Evolutionary conservation across 768 basidiomycete species (phyloP).

Genomic region (Hypholoma fasciculare): DNA sequence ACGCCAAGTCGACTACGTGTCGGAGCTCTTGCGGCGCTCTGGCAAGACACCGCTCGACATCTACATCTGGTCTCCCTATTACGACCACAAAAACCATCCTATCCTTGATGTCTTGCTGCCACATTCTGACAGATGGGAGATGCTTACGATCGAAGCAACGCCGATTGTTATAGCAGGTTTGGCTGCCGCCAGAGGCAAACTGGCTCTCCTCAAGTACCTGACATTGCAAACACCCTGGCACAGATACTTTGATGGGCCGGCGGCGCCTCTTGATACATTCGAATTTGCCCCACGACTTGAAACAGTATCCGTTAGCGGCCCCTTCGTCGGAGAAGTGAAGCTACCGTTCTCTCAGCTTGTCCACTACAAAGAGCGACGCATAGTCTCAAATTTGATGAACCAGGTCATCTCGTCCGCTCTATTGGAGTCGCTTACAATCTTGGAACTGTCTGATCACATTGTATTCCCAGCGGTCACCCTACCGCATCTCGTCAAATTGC

Average conservation of each 20-base stretch:
- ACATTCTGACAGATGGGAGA: conserved; percentile 22
- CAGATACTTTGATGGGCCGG: background rate
- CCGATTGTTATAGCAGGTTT: conserved; percentile 16
- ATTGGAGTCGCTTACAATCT: conserved; percentile 18
- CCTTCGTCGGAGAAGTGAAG: conserved; percentile 13
- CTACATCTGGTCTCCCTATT: conserved; percentile 13
- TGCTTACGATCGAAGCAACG: conserved; percentile 12
- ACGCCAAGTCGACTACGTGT: conserved; percentile 8
- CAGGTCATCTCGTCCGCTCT: conserved; percentile 13
- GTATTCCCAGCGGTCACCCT: conserved; percentile 19
- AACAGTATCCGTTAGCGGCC: conserved; percentile 18
- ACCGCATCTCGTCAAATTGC: conserved; percentile 15
- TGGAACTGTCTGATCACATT: conserved; percentile 17
- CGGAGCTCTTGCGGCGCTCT: conserved; percentile 16
- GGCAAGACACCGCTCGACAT: conserved; percentile 16
- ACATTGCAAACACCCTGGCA: conserved; percentile 10
- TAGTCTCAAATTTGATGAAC: conserved; percentile 10
- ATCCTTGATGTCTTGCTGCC: conserved; percentile 19
- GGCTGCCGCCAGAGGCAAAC: conserved; percentile 19
- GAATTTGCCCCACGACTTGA: conserved; percentile 20
- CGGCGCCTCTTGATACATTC: conserved; percentile 19
- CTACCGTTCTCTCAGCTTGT: conserved; percentile 22
- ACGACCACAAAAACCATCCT: conserved; percentile 14
- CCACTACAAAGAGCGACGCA: conserved; percentile 20
- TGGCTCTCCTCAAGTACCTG: conserved; percentile 18